Evolutionary conservation across 2,329 filamentous ascomycete species (phyloP), one percentile per base, ranked within the genome.

Genomic region (Alternaria triticimaculans): DNA sequence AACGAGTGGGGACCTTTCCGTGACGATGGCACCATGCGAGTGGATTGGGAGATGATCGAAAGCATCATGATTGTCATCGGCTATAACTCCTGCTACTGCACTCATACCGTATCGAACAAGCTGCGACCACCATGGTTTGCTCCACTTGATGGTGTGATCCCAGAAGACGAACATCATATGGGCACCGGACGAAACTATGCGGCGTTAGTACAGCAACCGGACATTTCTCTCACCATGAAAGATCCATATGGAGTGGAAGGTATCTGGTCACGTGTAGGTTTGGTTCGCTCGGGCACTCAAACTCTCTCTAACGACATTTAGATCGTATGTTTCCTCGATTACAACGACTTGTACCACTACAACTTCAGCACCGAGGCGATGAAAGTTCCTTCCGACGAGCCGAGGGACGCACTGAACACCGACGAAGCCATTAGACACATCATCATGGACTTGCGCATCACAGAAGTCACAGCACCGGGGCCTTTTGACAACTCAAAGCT

Each of bases 21-120:
- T 72, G 82, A 87, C 54, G 91, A 94, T 72, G 87, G 86, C 2
- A 85, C 83, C 3, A 84, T 84, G 56, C 78, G 80, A 6, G 89
- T 92, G 0, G 91, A 95, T 78, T 95, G 92, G 92, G 91, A 94
- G 78, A 92, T 92, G 80, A 81, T 94, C 11, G 92, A 94, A 78
- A 89, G 90, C 9, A 87, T 93, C 58, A 87, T 93, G 84, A 82
- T 94, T 4, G 87, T 90, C 3, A 78, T 94, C 4, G 86, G 86
- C 4, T 84, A 86, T 73, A 93, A 93, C 73, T 83, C 75, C 0
- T 63, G 68, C 5, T 61, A 72, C 14, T 78, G 74, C 55, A 75
- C 72, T 56, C 68, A 72, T 20, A 55, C 71, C 2, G 73, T 72
- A 26, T 60, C 71, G 5, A 67, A 66, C 2, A 60, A 60, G 2